These are phyloP conservation scores for Pilatotrama ljubarskyi DNA, from an alignment of 768 basidiomycete genomes.

Conservation along the genomic window DNA sequence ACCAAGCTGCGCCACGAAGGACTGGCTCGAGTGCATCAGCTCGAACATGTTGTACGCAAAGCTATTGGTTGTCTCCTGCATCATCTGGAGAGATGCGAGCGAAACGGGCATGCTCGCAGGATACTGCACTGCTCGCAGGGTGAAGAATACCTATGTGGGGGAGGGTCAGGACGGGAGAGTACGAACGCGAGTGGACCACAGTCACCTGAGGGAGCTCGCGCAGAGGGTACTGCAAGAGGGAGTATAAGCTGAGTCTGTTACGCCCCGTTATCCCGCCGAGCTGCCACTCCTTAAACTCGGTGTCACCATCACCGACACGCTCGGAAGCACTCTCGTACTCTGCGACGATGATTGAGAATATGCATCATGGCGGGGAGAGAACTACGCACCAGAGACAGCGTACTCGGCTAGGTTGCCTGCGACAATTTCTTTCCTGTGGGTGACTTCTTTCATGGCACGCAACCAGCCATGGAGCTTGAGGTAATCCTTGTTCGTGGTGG, in stretches of 20 bases:
- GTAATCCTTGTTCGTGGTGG: slow-evolving; percentile 60
- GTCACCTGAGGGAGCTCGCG: slow-evolving; percentile 8
- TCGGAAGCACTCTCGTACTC: slow-evolving; percentile 33
- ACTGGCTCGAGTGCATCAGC: slow-evolving; percentile 1
- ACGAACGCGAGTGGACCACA: not conserved
- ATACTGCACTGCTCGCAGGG: slow-evolving; percentile 23
- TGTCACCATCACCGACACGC: slow-evolving; percentile 40
- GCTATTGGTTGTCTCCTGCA: slow-evolving; percentile 28
- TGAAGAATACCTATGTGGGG: slow-evolving; percentile 14
- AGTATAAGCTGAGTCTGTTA: not conserved
- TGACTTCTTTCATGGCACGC: slow-evolving; percentile 47
- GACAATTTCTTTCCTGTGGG: slow-evolving; percentile 72
- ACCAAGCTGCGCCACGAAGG: slow-evolving; percentile 5
- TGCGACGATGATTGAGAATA: slow-evolving; percentile 14
- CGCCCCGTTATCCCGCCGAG: slow-evolving; percentile 32
- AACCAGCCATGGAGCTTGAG: slow-evolving; percentile 65
- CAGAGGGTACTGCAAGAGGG: not conserved
- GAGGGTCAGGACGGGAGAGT: not conserved
- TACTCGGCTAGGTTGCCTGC: slow-evolving; percentile 61
- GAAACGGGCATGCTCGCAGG: slow-evolving; percentile 24
- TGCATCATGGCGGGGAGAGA: not conserved
- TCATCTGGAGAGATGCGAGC: slow-evolving; percentile 33
- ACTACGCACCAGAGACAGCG: slow-evolving; percentile 48
- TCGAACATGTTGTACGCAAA: slow-evolving; percentile 21
- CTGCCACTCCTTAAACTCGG: slow-evolving; percentile 36